Base-by-base conservation (phyloP, 2,329 filamentous ascomycete species). In the Fusarium coicis region DNA sequence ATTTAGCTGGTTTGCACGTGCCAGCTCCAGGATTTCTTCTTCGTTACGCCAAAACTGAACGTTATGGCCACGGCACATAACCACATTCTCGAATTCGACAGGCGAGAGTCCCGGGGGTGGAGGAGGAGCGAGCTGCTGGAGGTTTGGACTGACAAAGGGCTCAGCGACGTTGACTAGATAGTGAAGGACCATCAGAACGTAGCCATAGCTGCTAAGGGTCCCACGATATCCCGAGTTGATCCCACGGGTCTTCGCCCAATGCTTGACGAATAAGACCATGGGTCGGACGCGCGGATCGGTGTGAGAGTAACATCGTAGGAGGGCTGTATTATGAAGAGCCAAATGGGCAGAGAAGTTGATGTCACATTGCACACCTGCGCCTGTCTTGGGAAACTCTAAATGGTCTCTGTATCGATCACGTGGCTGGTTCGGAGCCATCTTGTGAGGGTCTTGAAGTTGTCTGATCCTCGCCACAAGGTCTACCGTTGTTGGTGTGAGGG, bases 281-380 rank as follows among this genome's bases (percentile, higher is more conserved):
- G 91, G 90, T 28, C 90, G 88, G 10, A 97, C 93, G 16, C 95
- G 91, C 9, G 89, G 83, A 79, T 98, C 95, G 26, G 92, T 93
- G 62, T 90, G 88, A 4, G 93, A 92, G 82, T 98, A 98, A 80
- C 93, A 96, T 43, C 93, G 90, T 36, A 98, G 87, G 43, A 98
- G 89, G 39, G 90, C 84, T 0, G 95, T 97, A 80, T 97, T 97
- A 73, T 96, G 92, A 7, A 97, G 85, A 4, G 92, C 94, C 7
- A 97, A 88, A 49, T 93, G 90, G 23, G 95, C 95, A 4, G 93
- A 93, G 79, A 97, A 97, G 81, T 97, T 97, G 85, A 98, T 94
- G 79, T 97, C 94, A 79, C 93, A 96, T 79, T 95, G 93, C 19
- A 96, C 93, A n/a, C 94, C 94, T 34, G 92, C 89, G 8, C 91